Conservation (phyloP, 2,329 filamentous ascomycete species). For the Fusarium marasasianum region DNA sequence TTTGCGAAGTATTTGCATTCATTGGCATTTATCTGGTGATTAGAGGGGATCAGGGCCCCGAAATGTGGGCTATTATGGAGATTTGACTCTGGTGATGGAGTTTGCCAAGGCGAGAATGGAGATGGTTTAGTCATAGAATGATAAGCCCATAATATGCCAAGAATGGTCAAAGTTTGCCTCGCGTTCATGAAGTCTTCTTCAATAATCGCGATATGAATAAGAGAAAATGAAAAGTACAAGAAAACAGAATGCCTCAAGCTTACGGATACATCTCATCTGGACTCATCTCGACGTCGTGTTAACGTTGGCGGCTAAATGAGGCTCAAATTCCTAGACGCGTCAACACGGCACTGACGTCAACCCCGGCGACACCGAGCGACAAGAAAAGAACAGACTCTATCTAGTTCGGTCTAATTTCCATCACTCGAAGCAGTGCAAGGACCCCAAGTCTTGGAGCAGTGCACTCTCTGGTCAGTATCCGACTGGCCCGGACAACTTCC, state of each 20-base stretch:
- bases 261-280: too few relatives aligned
- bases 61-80: constrained; percentile 25
- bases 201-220: accelerated
- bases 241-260: too few relatives aligned
- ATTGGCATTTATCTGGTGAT: constrained; percentile 19
- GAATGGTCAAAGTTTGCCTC: background rate
- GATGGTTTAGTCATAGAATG: constrained; percentile 29
- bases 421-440: constrained; percentile 2
- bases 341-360: constrained; percentile 21
- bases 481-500: constrained; percentile 23
- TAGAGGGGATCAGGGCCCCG: constrained; percentile 14
- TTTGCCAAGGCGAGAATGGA: constrained; percentile 23
- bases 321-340: constrained; percentile 5
- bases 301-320: constrained; percentile 24
- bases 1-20: background rate
- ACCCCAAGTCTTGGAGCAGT: background rate
- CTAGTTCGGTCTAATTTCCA: constrained; percentile 21
- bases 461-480: background rate
- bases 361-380: constrained; percentile 22
- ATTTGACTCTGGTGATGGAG: constrained; percentile 8
- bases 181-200: background rate
- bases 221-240: background rate
- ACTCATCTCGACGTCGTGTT: background rate
- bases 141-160: constrained; percentile 13
- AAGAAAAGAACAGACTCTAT: constrained; percentile 13